Conservation (phyloP, 257 asterid genomes). For the Leptodermis oblonga region DNA sequence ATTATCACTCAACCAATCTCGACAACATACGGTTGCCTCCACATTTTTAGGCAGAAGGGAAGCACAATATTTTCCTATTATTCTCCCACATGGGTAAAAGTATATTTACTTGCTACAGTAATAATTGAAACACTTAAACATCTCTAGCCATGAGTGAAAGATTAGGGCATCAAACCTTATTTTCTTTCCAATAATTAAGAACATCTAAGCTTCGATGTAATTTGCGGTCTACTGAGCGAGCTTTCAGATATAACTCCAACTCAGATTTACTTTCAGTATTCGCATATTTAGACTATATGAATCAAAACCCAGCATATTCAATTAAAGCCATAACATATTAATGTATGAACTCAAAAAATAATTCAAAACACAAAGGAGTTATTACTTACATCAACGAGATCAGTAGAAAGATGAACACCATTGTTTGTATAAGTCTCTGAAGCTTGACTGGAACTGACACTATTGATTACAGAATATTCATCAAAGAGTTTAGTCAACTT, state of each 20-base stretch:
- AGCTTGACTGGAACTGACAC: not conserved
- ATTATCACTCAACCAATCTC: not conserved
- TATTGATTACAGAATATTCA: not conserved
- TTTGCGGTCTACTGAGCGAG: not conserved
- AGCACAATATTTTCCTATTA: not conserved
- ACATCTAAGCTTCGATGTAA: not conserved
- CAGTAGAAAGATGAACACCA: not conserved
- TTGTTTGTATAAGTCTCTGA: not conserved
- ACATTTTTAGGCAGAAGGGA: not conserved
- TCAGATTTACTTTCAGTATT: not conserved
- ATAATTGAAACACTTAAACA: not conserved
- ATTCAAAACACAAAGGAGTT: not conserved
- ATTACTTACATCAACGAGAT: not conserved
- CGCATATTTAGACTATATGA: too few species aligned
- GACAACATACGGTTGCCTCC: not conserved
- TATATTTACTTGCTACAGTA: not conserved
- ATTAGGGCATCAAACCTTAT: not conserved
- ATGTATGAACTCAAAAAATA: too few species aligned
- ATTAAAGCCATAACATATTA: too few species aligned
- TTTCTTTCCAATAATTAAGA: not conserved
- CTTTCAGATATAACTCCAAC: not conserved
- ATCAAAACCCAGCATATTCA: not conserved
- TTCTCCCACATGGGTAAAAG: not conserved
- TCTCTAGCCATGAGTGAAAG: not conserved
- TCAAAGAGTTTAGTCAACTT: not conserved